Percentiles rank a stretch among this genome's conserved stretches.
These are phyloP conservation scores for Brassica incana DNA, from an alignment of 345 rosid genomes.

Conservation along the genomic window DNA sequence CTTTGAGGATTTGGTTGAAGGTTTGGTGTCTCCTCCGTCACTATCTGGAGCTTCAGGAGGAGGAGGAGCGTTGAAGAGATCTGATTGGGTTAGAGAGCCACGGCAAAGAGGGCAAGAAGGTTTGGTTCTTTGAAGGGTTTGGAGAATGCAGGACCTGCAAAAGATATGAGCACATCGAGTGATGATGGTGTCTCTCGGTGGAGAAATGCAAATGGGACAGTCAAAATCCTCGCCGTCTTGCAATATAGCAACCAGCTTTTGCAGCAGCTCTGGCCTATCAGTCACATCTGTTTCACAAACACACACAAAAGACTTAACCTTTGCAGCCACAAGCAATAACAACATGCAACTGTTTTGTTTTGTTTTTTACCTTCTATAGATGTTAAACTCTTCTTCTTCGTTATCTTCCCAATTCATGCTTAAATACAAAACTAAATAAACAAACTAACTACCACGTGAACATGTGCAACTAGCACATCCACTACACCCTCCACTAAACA, in stretches of 20 bases:
- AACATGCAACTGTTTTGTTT: not conserved
- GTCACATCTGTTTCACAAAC: constrained; percentile 65
- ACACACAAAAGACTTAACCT: not conserved
- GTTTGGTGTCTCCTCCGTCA: constrained; percentile 28
- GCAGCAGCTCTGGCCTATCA: constrained; percentile 73
- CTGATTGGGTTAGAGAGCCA: constrained; percentile 56
- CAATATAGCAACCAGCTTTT: constrained; percentile 59
- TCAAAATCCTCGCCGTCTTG: constrained; percentile 93
- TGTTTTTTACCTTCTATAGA: constrained; percentile 62
- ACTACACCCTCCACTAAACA: too few relatives aligned
- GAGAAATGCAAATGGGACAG: constrained; percentile 83
- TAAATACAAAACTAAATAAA: too few relatives aligned
- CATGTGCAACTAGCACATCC: too few relatives aligned
- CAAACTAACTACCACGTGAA: too few relatives aligned
- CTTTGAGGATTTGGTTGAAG: constrained; percentile 55
- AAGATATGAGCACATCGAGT: constrained; percentile 85
- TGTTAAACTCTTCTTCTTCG: constrained; percentile 18
- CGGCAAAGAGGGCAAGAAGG: constrained; percentile 82
- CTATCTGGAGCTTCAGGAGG: constrained; percentile 48
- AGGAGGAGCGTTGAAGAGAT: constrained; percentile 72
- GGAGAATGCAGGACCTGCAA: constrained; percentile 70
- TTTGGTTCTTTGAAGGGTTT: constrained; percentile 52
- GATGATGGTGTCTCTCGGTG: constrained; percentile 58
- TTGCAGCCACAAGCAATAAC: not conserved
- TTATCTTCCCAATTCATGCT: too few relatives aligned